Evolutionary conservation across 148 eudicot genomes (phyloP), one percentile per base, ranked within the genome.

Genomic region (Camellia sinensis): DNA sequence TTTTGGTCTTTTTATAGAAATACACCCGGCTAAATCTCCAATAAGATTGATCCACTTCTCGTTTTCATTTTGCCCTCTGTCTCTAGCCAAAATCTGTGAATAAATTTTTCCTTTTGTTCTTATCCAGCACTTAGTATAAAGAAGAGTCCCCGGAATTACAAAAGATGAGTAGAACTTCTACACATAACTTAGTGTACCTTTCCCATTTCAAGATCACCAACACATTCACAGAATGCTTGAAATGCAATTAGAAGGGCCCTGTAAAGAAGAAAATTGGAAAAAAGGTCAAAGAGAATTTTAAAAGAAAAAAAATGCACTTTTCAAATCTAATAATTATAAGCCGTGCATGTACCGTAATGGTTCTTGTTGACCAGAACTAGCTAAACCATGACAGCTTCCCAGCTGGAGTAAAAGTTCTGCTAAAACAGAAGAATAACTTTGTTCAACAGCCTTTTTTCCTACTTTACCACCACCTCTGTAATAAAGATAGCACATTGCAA

Each of bases 201-300:
- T 86, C 99, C 97, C 97, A 95, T 93, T 83, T 95, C 99, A 56
- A 95, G 90, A 86, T 95, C 99, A 78, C 99, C 99, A 60, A 93
- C 99, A 83, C 99, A 95, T 86, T 95, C 99, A 86, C 99, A 95
- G 79, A 95, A 95, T 46, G 97, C 99, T 82, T 92, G 95, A 91
- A 93, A 95, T 41, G 99, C 99, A 82, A 89, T 87, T 59, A 90
- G 87, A 76, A 93, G 89, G 48, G 92, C 92, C 71, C 99, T 95
- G 90, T 72, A 83, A 83, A 79, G 70, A 81, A 45, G 73, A 59
- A 45, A 17, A 82, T 46, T 64, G 76, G 63, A 61, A 41, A 29
- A 46, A 74, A 53, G 17, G 3, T 80, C 62, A 76, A 62, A 80
- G 3, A 8, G 4, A 54, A 45, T 18, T 54, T 44, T 21, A 13